Base-by-base conservation (phyloP, 2,329 filamentous ascomycete species). In the Xylariomycetidae sp. region DNA sequence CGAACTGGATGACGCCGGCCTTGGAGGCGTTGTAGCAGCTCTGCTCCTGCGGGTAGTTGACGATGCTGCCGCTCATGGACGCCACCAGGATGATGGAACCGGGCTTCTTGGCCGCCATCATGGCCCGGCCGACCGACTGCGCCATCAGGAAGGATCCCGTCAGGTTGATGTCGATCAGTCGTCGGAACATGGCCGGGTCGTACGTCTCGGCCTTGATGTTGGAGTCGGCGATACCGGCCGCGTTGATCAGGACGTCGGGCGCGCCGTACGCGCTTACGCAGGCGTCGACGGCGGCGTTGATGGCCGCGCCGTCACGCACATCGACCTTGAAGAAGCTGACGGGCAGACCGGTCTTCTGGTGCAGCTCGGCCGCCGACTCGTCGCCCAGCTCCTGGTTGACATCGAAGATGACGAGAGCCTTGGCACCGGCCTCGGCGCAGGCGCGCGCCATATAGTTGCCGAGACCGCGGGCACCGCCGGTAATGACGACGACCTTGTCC, bases 1-100 rank as follows among this genome's bases (percentile, higher is more conserved):
- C 82, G 33, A 89, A 73, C 63, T 85, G 80, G 46, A 86, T 74
- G 23, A 88, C 82, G 49, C 79, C 84, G 12, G 85, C 82, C 73
- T 89, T 89, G 61, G 81, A 85, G 19, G 83, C 82, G 54, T 89
- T 89, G 74, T 90, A 90, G 62, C 80, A 85, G 29, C 71, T 78
- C 65, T 89, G 84, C 65, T 87, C 81, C 64, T 89, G 84, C 6
- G 84, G 85, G 67, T 80, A 88, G 75, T 90, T 90, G 71, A 88
- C 85, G 44, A 90, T 78, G 64, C 78, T 76, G 46, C 84, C 85
- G 31, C 82, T 86, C 84, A 90, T 88, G 52, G 80, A 85, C 19
- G 82, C 82, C 33, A 88, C 76, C 41, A 87, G 75, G 52, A 89
- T 71, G 54, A 89, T 82, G 52, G 74, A 81, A 25, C 84, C 84